phyloP scores from a whole-genome alignment of 2,329 filamentous ascomycete species.

The Cercospora berteroae region DNA sequence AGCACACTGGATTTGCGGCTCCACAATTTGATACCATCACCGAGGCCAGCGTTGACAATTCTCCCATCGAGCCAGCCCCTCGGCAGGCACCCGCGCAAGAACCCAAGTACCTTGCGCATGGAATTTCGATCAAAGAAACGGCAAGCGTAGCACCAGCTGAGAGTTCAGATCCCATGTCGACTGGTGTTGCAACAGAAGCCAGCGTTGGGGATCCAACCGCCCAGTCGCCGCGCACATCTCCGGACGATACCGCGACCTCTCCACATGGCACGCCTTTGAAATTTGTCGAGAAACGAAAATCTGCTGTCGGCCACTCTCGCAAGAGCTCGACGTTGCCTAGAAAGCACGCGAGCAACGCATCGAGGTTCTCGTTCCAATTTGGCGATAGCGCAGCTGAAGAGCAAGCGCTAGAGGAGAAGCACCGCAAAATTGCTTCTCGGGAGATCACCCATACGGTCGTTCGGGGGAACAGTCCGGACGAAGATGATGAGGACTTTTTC shows the following conservation, averaged over 20 bases:
- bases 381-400: constrained; percentile 63
- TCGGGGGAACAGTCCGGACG: constrained; percentile 24
- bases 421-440: constrained; percentile 39
- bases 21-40: constrained; percentile 22
- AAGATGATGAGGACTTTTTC: constrained; percentile 40
- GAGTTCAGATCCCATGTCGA: not conserved
- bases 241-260: constrained; percentile 16
- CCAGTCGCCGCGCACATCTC: not conserved
- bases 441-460: constrained; percentile 16
- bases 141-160: not conserved
- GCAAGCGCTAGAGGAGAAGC: constrained; percentile 69
- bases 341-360: constrained; percentile 64
- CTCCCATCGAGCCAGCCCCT: constrained; percentile 13
- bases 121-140: constrained; percentile 11
- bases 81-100: not conserved
- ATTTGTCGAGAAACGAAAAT: constrained; percentile 34
- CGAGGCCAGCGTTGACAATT: constrained; percentile 22
- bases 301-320: constrained; percentile 34
- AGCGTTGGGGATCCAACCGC: not conserved
- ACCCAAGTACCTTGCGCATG: constrained; percentile 14
- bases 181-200: not conserved
- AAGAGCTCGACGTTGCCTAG: constrained; percentile 36
- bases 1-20: constrained; percentile 17
- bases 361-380: constrained; percentile 80
- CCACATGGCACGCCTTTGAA: constrained; percentile 18